Percentiles rank a stretch among this genome's conserved stretches.
Conservation (phyloP, 1,284 basidiomycete species). For the Pseudozyma hubeiensis region DNA sequence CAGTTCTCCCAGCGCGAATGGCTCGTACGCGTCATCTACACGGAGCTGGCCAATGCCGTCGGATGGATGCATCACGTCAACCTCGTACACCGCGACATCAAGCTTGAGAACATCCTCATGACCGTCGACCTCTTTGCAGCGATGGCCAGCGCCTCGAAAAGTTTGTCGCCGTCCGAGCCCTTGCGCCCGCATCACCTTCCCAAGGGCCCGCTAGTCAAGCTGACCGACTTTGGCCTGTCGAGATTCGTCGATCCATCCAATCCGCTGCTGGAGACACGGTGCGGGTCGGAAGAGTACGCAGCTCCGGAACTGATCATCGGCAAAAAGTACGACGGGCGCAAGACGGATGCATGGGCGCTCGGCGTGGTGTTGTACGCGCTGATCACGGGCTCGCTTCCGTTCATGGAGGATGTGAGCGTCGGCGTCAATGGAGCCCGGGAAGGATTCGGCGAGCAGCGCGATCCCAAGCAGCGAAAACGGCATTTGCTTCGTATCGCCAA, state of each 20-base stretch:
- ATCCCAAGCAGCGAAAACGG: conserved; percentile 56
- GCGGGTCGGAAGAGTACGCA: conserved; percentile 90
- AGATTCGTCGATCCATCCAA: conserved; percentile 81
- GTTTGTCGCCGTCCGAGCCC: conserved; percentile 10
- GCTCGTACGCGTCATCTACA: conserved; percentile 81
- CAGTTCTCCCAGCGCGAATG: conserved; percentile 72
- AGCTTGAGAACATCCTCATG: conserved; percentile 78
- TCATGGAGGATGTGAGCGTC: conserved; percentile 63
- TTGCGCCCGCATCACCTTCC: conserved; percentile 66
- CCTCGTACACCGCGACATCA: conserved; percentile 91
- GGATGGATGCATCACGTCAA: conserved; percentile 89
- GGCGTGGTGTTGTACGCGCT: conserved; percentile 85
- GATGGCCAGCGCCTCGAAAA: neutral
- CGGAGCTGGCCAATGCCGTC: conserved; percentile 82
- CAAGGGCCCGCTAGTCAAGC: conserved; percentile 78
- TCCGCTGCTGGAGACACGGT: conserved; percentile 83
- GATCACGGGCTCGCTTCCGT: conserved; percentile 74
- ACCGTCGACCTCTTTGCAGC: conserved; percentile 50
- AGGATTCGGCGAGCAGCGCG: conserved; percentile 46
- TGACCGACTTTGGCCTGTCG: conserved; percentile 90
- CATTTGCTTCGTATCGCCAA: conserved; percentile 67
- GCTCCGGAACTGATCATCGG: conserved; percentile 88
- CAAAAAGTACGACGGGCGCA: conserved; percentile 81
- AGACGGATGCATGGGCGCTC: conserved; percentile 90
- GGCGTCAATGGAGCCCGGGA: conserved; percentile 42